These are phyloP conservation scores for Sisymbrium irio DNA, from an alignment of 345 rosid genomes.

Conservation along the genomic window DNA sequence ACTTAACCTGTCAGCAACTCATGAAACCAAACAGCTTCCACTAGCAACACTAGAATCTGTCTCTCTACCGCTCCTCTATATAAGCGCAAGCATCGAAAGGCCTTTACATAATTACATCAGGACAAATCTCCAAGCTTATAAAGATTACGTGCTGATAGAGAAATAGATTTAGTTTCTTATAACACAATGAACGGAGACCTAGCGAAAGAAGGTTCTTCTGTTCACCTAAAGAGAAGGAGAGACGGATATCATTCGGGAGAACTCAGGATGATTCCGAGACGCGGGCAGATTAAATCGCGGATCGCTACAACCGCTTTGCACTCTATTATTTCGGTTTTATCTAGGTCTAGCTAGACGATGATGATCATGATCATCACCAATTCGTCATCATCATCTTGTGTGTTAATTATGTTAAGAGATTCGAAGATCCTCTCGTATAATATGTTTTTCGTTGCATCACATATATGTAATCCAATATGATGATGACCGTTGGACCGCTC, in stretches of 20 bases:
- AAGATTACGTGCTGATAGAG: conserved; percentile 9
- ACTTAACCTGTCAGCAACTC: conserved; percentile 20
- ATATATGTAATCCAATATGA: background rate
- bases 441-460: background rate
- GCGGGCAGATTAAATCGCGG: conserved; percentile 28
- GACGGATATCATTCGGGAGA: conserved; percentile 1
- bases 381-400: background rate
- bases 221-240: background rate
- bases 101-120: background rate
- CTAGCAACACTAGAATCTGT: conserved; percentile 12
- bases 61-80: background rate
- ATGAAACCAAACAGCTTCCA: conserved; percentile 23
- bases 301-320: conserved; percentile 26
- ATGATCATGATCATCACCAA: background rate
- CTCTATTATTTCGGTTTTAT: conserved; percentile 26
- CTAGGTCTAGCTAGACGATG: conserved; percentile 24
- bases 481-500: background rate
- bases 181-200: conserved; percentile 4
- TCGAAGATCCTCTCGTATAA: background rate
- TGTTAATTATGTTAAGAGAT: background rate
- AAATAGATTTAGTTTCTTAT: background rate
- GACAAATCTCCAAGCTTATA: background rate
- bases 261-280: conserved; percentile 14
- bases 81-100: conserved; percentile 4
- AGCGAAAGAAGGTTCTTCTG: background rate